phyloP scores from a whole-genome alignment of 345 rosid species.

The Litchi chinensis region DNA sequence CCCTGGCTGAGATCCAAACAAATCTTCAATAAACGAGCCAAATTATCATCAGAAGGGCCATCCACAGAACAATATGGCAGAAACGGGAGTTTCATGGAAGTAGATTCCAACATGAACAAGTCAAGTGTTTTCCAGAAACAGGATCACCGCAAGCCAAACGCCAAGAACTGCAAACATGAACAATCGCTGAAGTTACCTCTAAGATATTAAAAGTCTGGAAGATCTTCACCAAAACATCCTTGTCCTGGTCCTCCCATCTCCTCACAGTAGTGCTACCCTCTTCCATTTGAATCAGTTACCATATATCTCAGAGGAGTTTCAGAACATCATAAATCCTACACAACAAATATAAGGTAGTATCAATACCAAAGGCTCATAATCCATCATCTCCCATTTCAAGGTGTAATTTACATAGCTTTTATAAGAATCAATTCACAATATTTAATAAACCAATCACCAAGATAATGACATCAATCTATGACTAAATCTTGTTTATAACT shows the following conservation, averaged over 20 bases:
- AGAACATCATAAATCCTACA: conserved; percentile 18
- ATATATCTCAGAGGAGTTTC: conserved; percentile 9
- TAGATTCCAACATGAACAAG: conserved; percentile 65
- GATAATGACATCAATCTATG: too few relatives aligned
- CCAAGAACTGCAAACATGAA: conserved; percentile 78
- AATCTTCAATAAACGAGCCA: conserved; percentile 62
- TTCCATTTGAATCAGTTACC: conserved; percentile 40
- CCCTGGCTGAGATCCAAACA: conserved; percentile 75
- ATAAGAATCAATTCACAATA: too few relatives aligned
- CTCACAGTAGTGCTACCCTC: conserved; percentile 40
- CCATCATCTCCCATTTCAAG: too few relatives aligned
- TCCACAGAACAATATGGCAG: conserved; percentile 78
- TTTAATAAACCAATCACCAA: too few relatives aligned
- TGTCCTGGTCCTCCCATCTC: conserved; percentile 87
- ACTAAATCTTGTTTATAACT: too few relatives aligned
- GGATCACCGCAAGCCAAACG: conserved; percentile 82
- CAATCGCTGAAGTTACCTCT: conserved; percentile 63
- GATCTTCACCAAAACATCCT: conserved; percentile 67
- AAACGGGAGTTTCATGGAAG: conserved; percentile 69
- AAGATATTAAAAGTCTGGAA: conserved; percentile 59
- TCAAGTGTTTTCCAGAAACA: conserved; percentile 85
- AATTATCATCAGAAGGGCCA: conserved; percentile 49
- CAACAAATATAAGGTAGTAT: background rate
- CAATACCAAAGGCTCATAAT: background rate
- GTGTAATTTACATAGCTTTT: too few relatives aligned